Evolutionary conservation across 2,329 filamentous ascomycete species (phyloP).

Genomic region (Raffaelea arxii): DNA sequence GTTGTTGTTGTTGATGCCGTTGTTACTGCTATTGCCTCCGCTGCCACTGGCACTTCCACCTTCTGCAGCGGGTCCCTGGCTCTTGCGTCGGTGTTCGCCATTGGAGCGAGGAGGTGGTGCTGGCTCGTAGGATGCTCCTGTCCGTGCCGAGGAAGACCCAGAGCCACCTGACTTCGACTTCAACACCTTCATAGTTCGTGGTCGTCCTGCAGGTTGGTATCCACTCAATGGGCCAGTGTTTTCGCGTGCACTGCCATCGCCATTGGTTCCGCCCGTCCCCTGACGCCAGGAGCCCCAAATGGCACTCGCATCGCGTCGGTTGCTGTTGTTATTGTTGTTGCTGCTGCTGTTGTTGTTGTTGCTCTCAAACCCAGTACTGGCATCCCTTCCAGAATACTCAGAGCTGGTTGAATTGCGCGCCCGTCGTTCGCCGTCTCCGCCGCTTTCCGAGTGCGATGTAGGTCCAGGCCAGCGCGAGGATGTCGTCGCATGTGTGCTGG

Average conservation of each 20-base stretch:
- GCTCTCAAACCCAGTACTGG: constrained; percentile 11
- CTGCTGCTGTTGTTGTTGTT: no score
- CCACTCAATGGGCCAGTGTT: constrained; percentile 48
- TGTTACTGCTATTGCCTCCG: constrained; percentile 11
- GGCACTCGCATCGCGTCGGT: constrained; percentile 36
- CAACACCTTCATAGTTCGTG: constrained; percentile 80
- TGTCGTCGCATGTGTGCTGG: constrained; percentile 23
- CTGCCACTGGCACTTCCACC: neutral
- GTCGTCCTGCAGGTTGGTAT: constrained; percentile 58
- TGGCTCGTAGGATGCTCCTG: constrained; percentile 43
- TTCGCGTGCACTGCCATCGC: constrained; percentile 45
- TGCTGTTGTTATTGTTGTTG: no score
- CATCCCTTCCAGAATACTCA: constrained; percentile 20
- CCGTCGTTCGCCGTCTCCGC: constrained; percentile 32
- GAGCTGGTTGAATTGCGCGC: constrained; percentile 16
- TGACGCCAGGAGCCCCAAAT: constrained; percentile 68
- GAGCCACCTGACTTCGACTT: constrained; percentile 54
- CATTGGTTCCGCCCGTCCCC: constrained; percentile 33
- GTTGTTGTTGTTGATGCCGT: no score
- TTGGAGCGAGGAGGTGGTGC: constrained; percentile 32
- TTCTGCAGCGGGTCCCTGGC: constrained; percentile 27
- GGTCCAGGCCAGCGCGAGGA: constrained; percentile 20
- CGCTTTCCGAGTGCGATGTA: constrained; percentile 30
- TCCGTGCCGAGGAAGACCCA: constrained; percentile 38
- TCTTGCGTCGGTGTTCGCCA: constrained; percentile 44